These are phyloP conservation scores for Daldinia grandis DNA, from an alignment of 495 filamentous ascomycete species.

Conservation along the genomic window DNA sequence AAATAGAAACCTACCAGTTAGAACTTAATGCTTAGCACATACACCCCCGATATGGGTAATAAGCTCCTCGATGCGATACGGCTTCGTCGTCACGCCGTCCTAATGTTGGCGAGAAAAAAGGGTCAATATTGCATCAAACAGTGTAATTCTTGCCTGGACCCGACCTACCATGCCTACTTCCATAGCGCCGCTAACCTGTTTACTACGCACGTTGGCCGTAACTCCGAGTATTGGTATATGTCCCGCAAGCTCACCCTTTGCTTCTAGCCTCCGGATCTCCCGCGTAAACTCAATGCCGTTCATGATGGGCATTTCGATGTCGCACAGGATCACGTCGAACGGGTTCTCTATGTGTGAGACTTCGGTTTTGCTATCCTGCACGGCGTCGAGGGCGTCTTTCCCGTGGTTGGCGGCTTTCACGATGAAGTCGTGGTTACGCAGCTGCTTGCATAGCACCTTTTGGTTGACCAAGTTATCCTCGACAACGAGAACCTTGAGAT, in stretches of 20 bases:
- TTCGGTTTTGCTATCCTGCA: conserved; percentile 42
- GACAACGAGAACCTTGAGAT: conserved; percentile 66
- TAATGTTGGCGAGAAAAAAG: conserved; percentile 32
- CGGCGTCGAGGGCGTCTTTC: conserved; percentile 70
- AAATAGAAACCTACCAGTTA: background rate
- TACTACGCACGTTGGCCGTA: conserved; percentile 74
- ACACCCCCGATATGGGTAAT: conserved; percentile 63
- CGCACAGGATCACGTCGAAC: conserved; percentile 75
- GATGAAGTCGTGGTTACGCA: conserved; percentile 68
- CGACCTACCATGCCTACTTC: conserved; percentile 69
- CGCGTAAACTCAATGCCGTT: conserved; percentile 75
- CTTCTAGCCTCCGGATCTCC: conserved; percentile 70
- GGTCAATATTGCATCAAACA: conserved; percentile 1
- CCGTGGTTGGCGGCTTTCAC: conserved; percentile 79
- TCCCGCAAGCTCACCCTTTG: conserved; percentile 51
- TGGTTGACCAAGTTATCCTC: conserved; percentile 85
- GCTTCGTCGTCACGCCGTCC: conserved; percentile 78
- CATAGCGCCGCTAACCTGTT: conserved; percentile 72
- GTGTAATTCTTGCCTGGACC: conserved; percentile 8
- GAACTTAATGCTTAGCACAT: conserved; percentile 21
- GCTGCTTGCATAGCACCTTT: conserved; percentile 69
- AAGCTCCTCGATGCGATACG: conserved; percentile 73
- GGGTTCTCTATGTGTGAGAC: conserved; percentile 37
- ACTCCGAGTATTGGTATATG: conserved; percentile 81
- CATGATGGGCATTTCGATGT: conserved; percentile 88